Percentiles rank a stretch among this genome's conserved stretches.
These are phyloP conservation scores for Penicillium sp. DNA, from an alignment of 2,329 filamentous ascomycete species.

Conservation along the genomic window DNA sequence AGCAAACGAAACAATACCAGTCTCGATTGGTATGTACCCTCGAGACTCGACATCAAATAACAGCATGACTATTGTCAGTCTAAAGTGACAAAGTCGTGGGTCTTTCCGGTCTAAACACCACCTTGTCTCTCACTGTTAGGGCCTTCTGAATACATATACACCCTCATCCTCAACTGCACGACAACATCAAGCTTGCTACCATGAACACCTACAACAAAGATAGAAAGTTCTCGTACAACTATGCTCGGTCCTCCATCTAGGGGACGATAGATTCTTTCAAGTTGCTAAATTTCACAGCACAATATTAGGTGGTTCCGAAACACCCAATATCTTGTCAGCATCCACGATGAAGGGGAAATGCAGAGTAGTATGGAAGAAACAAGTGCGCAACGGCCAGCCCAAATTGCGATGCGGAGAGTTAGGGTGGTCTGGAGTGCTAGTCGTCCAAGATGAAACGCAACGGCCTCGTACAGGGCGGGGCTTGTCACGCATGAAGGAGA, in stretches of 20 bases:
- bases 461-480: constrained; percentile 17
- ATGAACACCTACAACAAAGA: background rate
- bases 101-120: too few species aligned
- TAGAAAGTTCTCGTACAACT: background rate
- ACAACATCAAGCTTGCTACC: too few species aligned
- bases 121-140: too few species aligned
- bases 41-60: background rate
- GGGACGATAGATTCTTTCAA: constrained; percentile 9
- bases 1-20: background rate
- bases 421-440: constrained; percentile 2
- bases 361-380: constrained; percentile 7
- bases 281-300: too few species aligned
- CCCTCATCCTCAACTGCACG: background rate
- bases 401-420: constrained; percentile 27
- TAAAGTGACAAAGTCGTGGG: too few species aligned
- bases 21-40: background rate
- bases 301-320: background rate
- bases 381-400: constrained; percentile 15
- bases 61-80: too few species aligned
- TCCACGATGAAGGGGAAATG: background rate
- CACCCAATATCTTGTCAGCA: too few species aligned
- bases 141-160: background rate
- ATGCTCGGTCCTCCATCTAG: background rate
- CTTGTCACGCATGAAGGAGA: constrained; percentile 17
- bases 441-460: constrained; percentile 28